phyloP scores from a whole-genome alignment of 495 filamentous ascomycete genomes.

The Monascus purpureus region DNA sequence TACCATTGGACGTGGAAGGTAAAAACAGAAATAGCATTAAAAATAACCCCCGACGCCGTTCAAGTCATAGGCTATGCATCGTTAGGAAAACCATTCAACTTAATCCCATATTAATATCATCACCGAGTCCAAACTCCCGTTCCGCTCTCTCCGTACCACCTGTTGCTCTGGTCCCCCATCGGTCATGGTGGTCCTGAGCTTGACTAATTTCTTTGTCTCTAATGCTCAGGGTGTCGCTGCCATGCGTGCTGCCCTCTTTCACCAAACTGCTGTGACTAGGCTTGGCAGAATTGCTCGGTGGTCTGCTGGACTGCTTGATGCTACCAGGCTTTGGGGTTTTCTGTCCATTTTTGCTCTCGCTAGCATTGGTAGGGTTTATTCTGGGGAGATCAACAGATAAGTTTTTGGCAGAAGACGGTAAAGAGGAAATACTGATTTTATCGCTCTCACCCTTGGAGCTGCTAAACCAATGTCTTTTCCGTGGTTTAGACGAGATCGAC shows the following conservation, averaged over 20 bases:
- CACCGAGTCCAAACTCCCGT: slow-evolving; percentile 32
- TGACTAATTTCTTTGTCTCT: slow-evolving; percentile 37
- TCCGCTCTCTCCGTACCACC: slow-evolving; percentile 30
- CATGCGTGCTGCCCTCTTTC: slow-evolving; percentile 22
- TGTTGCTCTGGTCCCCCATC: slow-evolving; percentile 24
- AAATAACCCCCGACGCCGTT: too few species aligned
- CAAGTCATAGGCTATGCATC: too few species aligned
- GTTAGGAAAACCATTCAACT: slow-evolving; percentile 15
- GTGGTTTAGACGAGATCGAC: slow-evolving; percentile 19
- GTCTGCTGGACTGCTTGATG: slow-evolving; percentile 16
- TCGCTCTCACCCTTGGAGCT: slow-evolving; percentile 23
- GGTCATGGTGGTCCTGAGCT: slow-evolving; percentile 31
- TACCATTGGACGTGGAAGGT: too few species aligned
- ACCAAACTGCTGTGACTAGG: slow-evolving; percentile 14
- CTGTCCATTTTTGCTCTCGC: slow-evolving; percentile 2
- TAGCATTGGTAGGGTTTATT: slow-evolving; percentile 12
- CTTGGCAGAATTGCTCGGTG: slow-evolving; percentile 10
- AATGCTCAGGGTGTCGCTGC: slow-evolving; percentile 26
- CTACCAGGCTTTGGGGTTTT: slow-evolving; percentile 20
- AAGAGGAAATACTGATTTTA: slow-evolving; percentile 13
- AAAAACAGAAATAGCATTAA: too few species aligned
- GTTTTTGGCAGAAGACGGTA: slow-evolving; percentile 10
- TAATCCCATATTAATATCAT: slow-evolving; percentile 41
- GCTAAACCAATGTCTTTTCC: slow-evolving; percentile 31
- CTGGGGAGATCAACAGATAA: slow-evolving; percentile 12